Percentiles rank a stretch among this genome's conserved stretches.
Conservation (phyloP, 352 stramenopile species). For the Phytophthora sp. region DNA sequence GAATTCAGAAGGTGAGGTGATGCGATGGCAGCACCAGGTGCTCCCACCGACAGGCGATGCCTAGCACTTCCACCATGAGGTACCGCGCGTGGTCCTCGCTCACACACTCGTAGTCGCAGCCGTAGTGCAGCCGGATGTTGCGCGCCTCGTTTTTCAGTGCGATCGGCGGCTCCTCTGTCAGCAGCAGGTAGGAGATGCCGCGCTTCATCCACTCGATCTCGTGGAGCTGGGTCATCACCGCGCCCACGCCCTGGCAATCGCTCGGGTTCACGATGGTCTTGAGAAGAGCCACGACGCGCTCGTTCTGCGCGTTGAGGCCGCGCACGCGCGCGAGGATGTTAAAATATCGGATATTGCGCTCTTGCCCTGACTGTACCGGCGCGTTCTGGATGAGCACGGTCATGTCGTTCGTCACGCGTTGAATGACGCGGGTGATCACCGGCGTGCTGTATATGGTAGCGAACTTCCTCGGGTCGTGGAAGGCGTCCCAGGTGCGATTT, state of each 20-base stretch:
- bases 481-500: conserved; percentile 46
- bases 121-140: conserved; percentile 40
- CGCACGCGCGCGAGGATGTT: conserved; percentile 45
- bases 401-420: conserved; percentile 41
- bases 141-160: conserved; percentile 2
- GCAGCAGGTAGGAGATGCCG: conserved; percentile 48
- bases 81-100: conserved; percentile 49
- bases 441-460: conserved; percentile 50
- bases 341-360: conserved; percentile 47
- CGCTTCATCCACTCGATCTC: conserved; percentile 58
- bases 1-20: conserved; percentile 40
- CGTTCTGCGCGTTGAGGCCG: conserved; percentile 31
- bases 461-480: conserved; percentile 43
- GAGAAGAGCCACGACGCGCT: conserved; percentile 46
- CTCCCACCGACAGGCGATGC: conserved; percentile 48
- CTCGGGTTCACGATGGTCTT: conserved; percentile 50
- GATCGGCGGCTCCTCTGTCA: conserved; percentile 29
- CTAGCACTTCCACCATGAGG: conserved; percentile 51
- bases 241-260: conserved; percentile 18
- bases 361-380: conserved; percentile 26
- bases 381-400: conserved; percentile 51
- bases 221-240: conserved; percentile 18
- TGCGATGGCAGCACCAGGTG: conserved; percentile 39
- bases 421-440: conserved; percentile 43
- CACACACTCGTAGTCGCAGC: conserved; percentile 50